phyloP scores from a whole-genome alignment of 2,329 filamentous ascomycete genomes.

The Trichophyton schoenleinii region DNA sequence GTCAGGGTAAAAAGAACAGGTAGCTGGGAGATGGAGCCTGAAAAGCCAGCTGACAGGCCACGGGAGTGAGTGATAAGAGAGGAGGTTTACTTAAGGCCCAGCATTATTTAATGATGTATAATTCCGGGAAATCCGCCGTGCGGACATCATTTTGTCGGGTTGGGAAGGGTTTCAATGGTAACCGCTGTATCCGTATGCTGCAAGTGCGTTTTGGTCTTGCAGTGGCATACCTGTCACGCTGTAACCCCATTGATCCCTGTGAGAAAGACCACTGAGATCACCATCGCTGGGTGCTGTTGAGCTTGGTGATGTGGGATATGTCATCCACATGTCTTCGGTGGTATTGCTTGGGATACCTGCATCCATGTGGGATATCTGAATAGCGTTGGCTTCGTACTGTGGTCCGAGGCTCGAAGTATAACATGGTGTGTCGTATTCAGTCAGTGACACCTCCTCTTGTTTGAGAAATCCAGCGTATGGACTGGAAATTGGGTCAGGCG shows the following conservation, averaged over 20 bases:
- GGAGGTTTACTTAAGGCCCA: neutral
- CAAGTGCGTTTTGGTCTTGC: neutral
- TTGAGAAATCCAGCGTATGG: neutral
- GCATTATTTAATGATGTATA: neutral
- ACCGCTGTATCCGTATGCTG: neutral
- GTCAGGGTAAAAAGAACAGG: neutral
- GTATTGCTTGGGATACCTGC: neutral
- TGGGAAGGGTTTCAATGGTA: neutral
- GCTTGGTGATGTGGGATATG: conserved; percentile 1
- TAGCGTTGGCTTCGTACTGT: neutral
- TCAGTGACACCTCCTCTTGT: neutral
- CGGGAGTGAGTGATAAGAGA: neutral
- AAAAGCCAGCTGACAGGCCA: neutral
- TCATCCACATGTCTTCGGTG: neutral
- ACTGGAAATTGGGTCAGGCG: neutral
- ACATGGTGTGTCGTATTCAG: neutral
- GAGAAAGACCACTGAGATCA: neutral
- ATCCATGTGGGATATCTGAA: neutral
- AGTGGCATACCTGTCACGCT: neutral
- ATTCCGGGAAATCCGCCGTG: neutral
- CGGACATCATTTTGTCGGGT: neutral
- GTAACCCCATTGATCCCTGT: neutral
- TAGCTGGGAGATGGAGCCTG: neutral
- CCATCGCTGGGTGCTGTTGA: neutral
- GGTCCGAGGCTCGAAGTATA: neutral